Evolutionary conservation across 2,329 filamentous ascomycete species (phyloP).

Genomic region (Colletotrichum chrysophilum): DNA sequence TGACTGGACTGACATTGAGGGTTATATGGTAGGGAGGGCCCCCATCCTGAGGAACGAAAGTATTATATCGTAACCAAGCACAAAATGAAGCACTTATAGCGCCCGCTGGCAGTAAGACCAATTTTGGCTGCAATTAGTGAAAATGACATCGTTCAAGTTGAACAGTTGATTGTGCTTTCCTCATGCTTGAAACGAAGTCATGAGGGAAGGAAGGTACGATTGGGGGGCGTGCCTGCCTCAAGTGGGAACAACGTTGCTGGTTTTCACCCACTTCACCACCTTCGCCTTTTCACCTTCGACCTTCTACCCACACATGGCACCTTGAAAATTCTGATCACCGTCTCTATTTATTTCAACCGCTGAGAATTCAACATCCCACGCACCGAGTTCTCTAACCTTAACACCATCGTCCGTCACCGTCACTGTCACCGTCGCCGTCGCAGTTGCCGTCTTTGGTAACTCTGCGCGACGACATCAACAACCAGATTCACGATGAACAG

Average conservation of each 20-base stretch:
- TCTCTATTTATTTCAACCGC: neutral
- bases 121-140: rapidly evolving
- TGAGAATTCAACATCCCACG: neutral
- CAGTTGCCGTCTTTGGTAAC: neutral
- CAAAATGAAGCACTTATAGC: neutral
- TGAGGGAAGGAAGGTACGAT: neutral
- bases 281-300: neutral
- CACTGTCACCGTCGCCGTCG: too few relatives aligned
- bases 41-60: neutral
- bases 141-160: rapidly evolving
- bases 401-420: neutral
- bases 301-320: neutral
- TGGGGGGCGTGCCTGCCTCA: neutral
- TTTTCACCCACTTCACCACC: neutral
- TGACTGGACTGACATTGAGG: neutral
- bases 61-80: neutral
- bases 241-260: neutral
- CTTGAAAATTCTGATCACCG: neutral
- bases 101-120: neutral
- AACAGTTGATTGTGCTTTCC: neutral
- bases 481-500: neutral
- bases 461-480: neutral
- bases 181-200: rapidly evolving
- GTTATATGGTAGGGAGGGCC: neutral
- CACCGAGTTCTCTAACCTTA: neutral